Evolutionary conservation across 176 grass and related monocot species (phyloP).

Genomic region (Chrysopogon serrulatus): DNA sequence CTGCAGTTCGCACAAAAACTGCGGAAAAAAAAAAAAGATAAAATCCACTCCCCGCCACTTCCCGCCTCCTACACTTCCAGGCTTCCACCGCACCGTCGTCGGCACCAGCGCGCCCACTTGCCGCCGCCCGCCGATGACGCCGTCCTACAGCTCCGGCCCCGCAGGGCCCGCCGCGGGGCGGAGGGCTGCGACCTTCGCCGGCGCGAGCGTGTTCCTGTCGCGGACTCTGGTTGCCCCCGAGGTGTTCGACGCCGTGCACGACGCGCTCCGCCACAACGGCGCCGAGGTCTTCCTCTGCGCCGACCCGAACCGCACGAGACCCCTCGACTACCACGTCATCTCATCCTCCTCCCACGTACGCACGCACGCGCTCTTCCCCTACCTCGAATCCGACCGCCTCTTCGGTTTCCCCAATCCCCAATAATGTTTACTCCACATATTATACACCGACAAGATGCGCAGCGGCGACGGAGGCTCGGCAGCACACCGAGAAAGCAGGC

Average conservation of each 20-base stretch:
- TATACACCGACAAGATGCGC: no score
- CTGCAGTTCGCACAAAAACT: background rate
- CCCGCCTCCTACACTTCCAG: slow-evolving; percentile 8
- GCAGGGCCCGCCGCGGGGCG: slow-evolving; percentile 13
- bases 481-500: no score
- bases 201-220: slow-evolving; percentile 81
- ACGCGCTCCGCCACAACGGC: slow-evolving; percentile 91
- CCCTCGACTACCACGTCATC: slow-evolving; percentile 82
- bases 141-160: background rate
- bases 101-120: background rate
- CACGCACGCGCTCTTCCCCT: background rate
- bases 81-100: background rate
- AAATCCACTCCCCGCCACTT: background rate
- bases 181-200: slow-evolving; percentile 60
- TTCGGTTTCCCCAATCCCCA: slow-evolving; percentile 17
- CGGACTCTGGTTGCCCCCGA: slow-evolving; percentile 79
- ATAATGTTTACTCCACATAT: slow-evolving; percentile 9
- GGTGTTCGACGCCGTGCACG: slow-evolving; percentile 80
- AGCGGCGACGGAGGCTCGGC: no score
- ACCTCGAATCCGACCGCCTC: background rate
- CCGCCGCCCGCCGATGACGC: slow-evolving; percentile 27
- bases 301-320: slow-evolving; percentile 48
- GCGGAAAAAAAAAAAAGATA: no score
- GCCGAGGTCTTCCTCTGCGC: slow-evolving; percentile 66
- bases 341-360: slow-evolving; percentile 81